These are phyloP conservation scores for Pestalotiopsis sp. DNA, from an alignment of 2,329 filamentous ascomycete genomes.

Conservation along the genomic window DNA sequence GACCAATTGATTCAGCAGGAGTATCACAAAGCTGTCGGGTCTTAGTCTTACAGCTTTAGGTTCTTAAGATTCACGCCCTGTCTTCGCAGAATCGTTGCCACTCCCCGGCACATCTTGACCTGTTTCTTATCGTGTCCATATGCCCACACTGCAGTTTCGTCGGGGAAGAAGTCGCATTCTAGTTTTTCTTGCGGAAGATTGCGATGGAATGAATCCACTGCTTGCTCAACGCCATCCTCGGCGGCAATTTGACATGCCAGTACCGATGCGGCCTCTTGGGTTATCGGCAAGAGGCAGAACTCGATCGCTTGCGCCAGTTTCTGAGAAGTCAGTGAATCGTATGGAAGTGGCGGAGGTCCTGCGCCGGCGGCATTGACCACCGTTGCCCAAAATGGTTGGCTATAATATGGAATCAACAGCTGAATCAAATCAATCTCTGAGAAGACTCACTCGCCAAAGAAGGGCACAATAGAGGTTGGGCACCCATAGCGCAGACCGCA, in stretches of 20 bases:
- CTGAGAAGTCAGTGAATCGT: constrained; percentile 34
- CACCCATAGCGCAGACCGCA: constrained; percentile 62
- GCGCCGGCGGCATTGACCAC: constrained; percentile 42
- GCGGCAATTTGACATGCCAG: constrained; percentile 36
- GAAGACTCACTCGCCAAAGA: constrained; percentile 58
- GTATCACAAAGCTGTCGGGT: not conserved
- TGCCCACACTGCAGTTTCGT: constrained; percentile 50
- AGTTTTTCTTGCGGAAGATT: constrained; percentile 33
- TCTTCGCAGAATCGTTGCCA: constrained; percentile 11
- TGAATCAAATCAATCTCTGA: too few species aligned
- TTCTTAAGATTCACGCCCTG: not conserved
- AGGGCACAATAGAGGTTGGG: constrained; percentile 67
- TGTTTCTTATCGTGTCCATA: constrained; percentile 32
- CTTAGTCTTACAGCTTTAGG: not conserved
- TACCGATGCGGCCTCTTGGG: constrained; percentile 30
- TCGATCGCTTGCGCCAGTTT: constrained; percentile 37
- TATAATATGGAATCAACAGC: too few species aligned
- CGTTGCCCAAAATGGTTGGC: constrained; percentile 44
- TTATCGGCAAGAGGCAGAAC: constrained; percentile 33
- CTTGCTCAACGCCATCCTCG: constrained; percentile 39
- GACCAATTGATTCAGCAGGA: not conserved
- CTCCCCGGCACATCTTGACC: constrained; percentile 7
- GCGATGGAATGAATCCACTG: constrained; percentile 41
- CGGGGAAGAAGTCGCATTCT: constrained; percentile 68
- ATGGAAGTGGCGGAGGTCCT: constrained; percentile 38